These are phyloP conservation scores for Tilletia indica DNA, from an alignment of 1,284 basidiomycete species.

Conservation along the genomic window DNA sequence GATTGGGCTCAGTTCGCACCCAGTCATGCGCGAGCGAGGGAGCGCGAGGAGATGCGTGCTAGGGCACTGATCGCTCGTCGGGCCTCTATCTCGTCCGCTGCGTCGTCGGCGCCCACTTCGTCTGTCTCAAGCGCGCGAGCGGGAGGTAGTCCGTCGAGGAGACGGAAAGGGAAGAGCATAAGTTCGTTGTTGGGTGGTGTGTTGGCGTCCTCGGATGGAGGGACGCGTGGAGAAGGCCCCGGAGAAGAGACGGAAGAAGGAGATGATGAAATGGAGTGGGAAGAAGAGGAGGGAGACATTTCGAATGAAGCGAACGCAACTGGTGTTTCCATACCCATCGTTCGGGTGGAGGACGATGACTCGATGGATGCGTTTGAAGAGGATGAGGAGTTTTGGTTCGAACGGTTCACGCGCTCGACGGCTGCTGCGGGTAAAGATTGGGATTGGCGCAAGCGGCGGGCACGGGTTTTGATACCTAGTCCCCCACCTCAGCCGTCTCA, in stretches of 20 bases:
- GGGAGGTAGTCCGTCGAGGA: not conserved
- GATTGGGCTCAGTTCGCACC: slow-evolving; percentile 45
- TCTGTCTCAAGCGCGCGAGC: not conserved
- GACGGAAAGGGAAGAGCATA: not conserved
- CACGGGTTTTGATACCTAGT: slow-evolving; percentile 18
- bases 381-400: slow-evolving; percentile 50
- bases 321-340: not conserved
- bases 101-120: slow-evolving; percentile 3
- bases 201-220: not conserved
- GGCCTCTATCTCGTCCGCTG: not conserved
- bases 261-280: not conserved
- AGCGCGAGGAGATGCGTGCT: slow-evolving; percentile 34
- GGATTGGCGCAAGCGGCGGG: slow-evolving; percentile 47
- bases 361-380: slow-evolving; percentile 11
- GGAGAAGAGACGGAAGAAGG: too few species aligned
- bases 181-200: not conserved
- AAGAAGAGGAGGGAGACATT: not conserved
- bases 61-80: not conserved
- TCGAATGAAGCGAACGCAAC: too few species aligned
- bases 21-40: slow-evolving; percentile 42
- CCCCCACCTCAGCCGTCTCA: not conserved
- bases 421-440: slow-evolving; percentile 50
- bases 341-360: not conserved
- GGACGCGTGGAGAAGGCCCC: not conserved
- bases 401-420: slow-evolving; percentile 47